A percentile compares a stretch with the other conserved stretches of the same genome.
phyloP scores from a whole-genome alignment of 2,329 filamentous ascomycete genomes.

The Aspergillus udagawae region DNA sequence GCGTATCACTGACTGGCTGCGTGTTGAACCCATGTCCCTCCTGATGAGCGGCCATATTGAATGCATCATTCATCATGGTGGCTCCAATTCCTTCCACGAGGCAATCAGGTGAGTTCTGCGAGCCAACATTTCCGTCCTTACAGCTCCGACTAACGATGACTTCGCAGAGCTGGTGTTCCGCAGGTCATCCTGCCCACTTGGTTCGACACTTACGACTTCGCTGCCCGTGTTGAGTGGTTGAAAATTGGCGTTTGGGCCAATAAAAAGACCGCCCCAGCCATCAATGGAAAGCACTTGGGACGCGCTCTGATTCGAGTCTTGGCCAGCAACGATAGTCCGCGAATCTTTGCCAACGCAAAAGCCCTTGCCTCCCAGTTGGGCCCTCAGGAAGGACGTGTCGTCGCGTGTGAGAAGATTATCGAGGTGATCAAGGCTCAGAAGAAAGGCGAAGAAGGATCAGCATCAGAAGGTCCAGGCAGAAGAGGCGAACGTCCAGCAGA shows the following conservation, averaged over 20 bases:
- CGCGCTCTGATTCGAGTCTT: conserved; percentile 20
- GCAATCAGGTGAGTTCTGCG: conserved; percentile 36
- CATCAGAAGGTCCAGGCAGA: background rate
- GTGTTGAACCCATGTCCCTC: conserved; percentile 31
- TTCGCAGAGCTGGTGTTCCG: conserved; percentile 39
- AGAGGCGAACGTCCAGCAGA: background rate
- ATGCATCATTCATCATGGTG: conserved; percentile 46
- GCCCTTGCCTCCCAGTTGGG: conserved; percentile 7
- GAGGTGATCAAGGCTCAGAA: background rate
- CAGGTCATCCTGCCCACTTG: conserved; percentile 47
- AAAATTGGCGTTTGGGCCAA: conserved; percentile 43
- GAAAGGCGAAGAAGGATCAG: background rate
- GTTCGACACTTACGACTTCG: conserved; percentile 47
- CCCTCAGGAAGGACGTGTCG: conserved; percentile 13
- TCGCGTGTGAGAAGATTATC: conserved; percentile 20
- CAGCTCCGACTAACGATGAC: conserved; percentile 2
- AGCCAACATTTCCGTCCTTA: background rate
- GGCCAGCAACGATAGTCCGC: conserved; percentile 1
- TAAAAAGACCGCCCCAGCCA: conserved; percentile 30
- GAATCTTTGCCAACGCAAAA: conserved; percentile 8
- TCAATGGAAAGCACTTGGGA: conserved; percentile 23
- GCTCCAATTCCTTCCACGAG: conserved; percentile 48
- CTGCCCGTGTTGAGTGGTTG: conserved; percentile 40
- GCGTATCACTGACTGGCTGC: conserved; percentile 41
- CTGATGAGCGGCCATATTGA: conserved; percentile 37